Conservation (phyloP, 305 asterid species). For the Fraxinus albicans region DNA sequence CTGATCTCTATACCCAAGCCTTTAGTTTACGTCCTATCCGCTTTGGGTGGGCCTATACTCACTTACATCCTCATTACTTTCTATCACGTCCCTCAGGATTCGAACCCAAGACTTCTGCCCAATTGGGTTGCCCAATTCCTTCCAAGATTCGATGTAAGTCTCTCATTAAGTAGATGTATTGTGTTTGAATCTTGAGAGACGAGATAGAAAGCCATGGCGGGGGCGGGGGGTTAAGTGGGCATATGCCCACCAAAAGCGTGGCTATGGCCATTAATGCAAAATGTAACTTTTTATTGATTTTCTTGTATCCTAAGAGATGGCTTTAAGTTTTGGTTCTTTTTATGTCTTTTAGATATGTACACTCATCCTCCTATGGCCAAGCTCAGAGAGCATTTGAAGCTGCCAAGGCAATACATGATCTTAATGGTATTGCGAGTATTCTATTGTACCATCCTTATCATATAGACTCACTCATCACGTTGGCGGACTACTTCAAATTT, state of each 20-base stretch:
- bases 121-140: not conserved
- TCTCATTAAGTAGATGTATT: not conserved
- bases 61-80: not conserved
- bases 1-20: not conserved
- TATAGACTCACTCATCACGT: slow-evolving; percentile 71
- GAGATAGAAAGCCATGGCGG: not conserved
- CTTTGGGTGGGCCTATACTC: not conserved
- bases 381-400: slow-evolving; percentile 88
- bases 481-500: slow-evolving; percentile 88
- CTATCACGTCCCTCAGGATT: not conserved
- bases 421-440: slow-evolving; percentile 76
- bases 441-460: slow-evolving; percentile 84
- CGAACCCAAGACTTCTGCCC: not conserved
- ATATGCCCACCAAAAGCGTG: not conserved
- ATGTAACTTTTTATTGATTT: not conserved
- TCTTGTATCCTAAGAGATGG: slow-evolving; percentile 10
- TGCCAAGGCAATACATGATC: slow-evolving; percentile 85
- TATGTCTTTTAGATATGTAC: slow-evolving; percentile 57
- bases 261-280: slow-evolving; percentile 9
- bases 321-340: slow-evolving; percentile 13
- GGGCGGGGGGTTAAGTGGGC: not conserved
- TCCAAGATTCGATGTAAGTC: not conserved
- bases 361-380: slow-evolving; percentile 72
- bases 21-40: not conserved
- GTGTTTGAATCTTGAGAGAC: not conserved